Conservation (phyloP, 768 basidiomycete species). For the Suillus luteus region DNA sequence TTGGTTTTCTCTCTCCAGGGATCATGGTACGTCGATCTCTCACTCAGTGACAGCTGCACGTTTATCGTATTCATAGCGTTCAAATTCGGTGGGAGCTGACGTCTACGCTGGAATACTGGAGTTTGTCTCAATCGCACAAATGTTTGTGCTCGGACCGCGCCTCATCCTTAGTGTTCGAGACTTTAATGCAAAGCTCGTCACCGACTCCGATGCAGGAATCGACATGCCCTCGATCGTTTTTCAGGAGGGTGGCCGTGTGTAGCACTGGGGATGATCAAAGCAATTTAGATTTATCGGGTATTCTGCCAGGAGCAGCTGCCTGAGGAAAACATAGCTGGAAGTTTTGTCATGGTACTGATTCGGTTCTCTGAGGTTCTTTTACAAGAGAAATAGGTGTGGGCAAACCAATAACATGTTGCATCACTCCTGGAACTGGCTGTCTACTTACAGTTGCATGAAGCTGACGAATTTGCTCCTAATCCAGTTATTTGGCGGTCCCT, state of each 20-base stretch:
- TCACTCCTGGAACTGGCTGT: no score
- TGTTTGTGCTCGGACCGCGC: not conserved
- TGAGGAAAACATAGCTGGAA: not conserved
- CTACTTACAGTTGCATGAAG: no score
- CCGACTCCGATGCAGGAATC: not conserved
- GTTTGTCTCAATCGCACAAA: not conserved
- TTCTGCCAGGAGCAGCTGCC: no score
- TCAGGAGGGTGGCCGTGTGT: not conserved
- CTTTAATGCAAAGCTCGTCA: not conserved
- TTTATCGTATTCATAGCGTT: not conserved
- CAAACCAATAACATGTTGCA: not conserved
- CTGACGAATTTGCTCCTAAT: no score
- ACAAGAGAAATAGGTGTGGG: not conserved
- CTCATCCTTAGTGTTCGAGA: not conserved
- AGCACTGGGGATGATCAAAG: not conserved
- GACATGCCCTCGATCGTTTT: not conserved
- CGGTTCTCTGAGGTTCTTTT: not conserved
- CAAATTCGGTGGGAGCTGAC: not conserved
- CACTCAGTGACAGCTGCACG: not conserved
- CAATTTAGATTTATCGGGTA: no score
- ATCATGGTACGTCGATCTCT: not conserved
- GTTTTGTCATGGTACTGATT: not conserved
- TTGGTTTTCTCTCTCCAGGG: not conserved
- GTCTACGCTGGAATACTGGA: not conserved
- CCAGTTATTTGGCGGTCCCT: no score